Base-by-base conservation (phyloP, 768 basidiomycete species). In the Dentipellis fragilis region DNA sequence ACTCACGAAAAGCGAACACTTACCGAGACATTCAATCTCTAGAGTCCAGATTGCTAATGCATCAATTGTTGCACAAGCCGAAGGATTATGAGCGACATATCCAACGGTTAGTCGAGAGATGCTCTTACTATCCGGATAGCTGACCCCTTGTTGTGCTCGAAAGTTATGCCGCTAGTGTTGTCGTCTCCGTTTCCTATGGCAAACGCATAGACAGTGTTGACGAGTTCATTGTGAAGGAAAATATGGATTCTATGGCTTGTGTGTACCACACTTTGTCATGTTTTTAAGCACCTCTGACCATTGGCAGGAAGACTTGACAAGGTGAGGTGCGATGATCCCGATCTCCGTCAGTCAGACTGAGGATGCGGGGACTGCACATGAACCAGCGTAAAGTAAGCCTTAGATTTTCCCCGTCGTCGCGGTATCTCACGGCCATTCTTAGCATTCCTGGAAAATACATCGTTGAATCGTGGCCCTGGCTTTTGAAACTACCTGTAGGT, bases 381-480 rank as follows among this genome's bases (percentile, higher is more conserved):
- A 29, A 29, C 6, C 29, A 29, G 29, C 29, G 29, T 29, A 29
- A 29, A 29, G 29, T 29, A 29, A 29, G 29, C 29, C 29, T 6
- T 6, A n/a, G n/a, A 29, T 6, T 29, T 29, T 29, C 29, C 29
- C 29, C 29, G 3, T 29, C 29, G 29, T 29, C 29, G 3, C 29
- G 3, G 29, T 3, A 1, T 10, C 47, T 40, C n/a, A 40, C 38
- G 4, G 1, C 11, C 10, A 37, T 11, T 10, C 1, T 12, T 19
- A 77, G 76, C 51, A 75, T 77, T 55, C 76, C 75, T 2, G 75
- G 76, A 29, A 78, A 76, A 62, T 76, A 75, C 51, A 56, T 78
- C 3, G 76, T 78, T 11, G 76, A 78, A 62, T 73, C 73, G 1
- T 71, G 73, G 70, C 75, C 76, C 0, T 75, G 75, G 70, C 68